Evolutionary conservation across 2,329 filamentous ascomycete species (phyloP), one percentile per base, ranked within the genome.

Genomic region (Aureobasidium sp.): DNA sequence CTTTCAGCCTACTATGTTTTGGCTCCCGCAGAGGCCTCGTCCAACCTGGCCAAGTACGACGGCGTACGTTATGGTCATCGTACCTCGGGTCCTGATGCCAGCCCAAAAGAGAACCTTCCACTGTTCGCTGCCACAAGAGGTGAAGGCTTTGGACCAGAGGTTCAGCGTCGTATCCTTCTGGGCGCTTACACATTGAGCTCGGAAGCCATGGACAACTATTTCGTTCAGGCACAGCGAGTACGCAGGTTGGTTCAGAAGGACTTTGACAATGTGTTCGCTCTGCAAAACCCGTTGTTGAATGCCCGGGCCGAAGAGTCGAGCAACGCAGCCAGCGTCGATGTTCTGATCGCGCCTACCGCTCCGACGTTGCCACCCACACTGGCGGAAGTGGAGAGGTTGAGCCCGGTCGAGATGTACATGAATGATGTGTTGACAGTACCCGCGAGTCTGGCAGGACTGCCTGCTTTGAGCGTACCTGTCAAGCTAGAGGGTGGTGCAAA

Each of bases 341-440:
- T 97, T 44, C 79, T 99, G 41, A 76, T 99, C 21, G 91, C 87
- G 64, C 94, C 94, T 0, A 97, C 93, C 0, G 88, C 92, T 8
- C 91, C 92, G 1, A 89, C 87, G 0, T 78, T 85, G 15, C 84
- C 92, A 9, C 91, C 91, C 0, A 78, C 74, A 7, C 71, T 94
- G 7, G 76, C 80, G 3, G 81, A 86, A 6, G 71, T 94, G 37
- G 68, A 77, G 63, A 69, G 73, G 10, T 79, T 84, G 72, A 73
- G 76, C 16, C 75, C 81, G 0, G 76, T 96, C n/a, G 86, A 93
- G 68, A 83, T 83, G 1, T 97, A 97, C 71, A 89, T 89, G 79
- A 96, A 94, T 69, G 94, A 99, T 75, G 88, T 97, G 1, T 93
- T 97, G 69, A 97, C 94, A 0, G 93, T 99, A 1, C 94, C 94